Base-by-base conservation (phyloP, 192 early-diverging fungal genomes). In the Linnemannia exigua region DNA sequence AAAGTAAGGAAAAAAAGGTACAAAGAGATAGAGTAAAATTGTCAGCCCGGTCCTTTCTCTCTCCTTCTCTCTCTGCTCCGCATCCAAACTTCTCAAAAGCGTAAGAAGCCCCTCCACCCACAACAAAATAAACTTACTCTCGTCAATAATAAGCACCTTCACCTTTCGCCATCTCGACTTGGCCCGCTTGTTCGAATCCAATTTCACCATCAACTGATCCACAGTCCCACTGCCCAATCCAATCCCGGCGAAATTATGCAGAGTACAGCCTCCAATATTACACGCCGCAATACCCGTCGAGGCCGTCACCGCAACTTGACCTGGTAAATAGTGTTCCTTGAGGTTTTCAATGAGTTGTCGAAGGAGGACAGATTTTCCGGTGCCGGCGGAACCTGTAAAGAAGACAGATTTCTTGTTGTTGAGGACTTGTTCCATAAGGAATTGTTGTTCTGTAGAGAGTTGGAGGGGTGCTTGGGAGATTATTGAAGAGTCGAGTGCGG, bases 61-160 rank as follows among this genome's bases (percentile, higher is more conserved):
- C n/a, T n/a, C n/a, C n/a, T n/a, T n/a, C n/a, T n/a, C n/a, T n/a
- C n/a, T n/a, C n/a, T n/a, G n/a, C n/a, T n/a, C n/a, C n/a, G n/a
- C n/a, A n/a, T n/a, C n/a, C n/a, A n/a, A n/a, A n/a, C n/a, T n/a
- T n/a, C n/a, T n/a, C n/a, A n/a, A n/a, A n/a, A n/a, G n/a, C n/a
- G n/a, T n/a, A n/a, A n/a, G n/a, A 20, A 41, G 17, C 1, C 36
- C 50, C 35, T 16, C 36, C 14, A 5, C 7, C 22, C 19, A 28
- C 17, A 46, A 35, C 50, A 63, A 31, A 54, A 19, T 14, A 51
- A 9, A 74, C 80, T 75, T 79, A 85, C 83, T 76, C 88, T 96
- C 96, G 79, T 96, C 96, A 76, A 96, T 94, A 47, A 96, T 91
- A 52, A 96, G 83, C 14, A 95, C 93, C 37, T 90, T 87, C 4